Conservation (phyloP, 352 stramenopile species). For the Thraustochytrium sp. region DNA sequence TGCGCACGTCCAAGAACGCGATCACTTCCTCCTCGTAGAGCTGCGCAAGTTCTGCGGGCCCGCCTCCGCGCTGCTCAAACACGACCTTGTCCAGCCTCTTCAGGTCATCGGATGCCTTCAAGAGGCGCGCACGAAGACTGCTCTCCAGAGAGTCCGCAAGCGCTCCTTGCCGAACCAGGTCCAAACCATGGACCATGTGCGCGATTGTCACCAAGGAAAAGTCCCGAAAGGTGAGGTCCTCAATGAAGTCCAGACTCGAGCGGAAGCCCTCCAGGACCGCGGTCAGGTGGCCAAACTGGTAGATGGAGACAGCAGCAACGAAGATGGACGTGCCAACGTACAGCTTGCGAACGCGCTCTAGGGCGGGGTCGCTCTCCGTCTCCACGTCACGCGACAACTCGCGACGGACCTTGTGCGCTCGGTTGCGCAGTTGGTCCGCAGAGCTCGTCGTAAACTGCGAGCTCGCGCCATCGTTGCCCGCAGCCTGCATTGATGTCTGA, state of each 20-base stretch:
- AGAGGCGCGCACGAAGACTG: neutral
- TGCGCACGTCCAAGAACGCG: neutral
- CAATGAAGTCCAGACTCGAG: neutral
- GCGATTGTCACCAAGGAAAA: neutral
- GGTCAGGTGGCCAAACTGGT: neutral
- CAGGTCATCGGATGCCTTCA: neutral
- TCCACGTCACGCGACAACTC: neutral
- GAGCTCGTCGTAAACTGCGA: neutral
- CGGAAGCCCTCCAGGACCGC: neutral
- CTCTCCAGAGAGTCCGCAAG: neutral
- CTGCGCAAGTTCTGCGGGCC: neutral
- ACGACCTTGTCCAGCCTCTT: neutral
- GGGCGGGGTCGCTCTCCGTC: neutral
- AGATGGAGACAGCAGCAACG: neutral
- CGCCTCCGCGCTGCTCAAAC: neutral
- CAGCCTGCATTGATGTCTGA: neutral
- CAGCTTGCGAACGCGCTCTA: neutral
- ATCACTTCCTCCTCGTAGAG: conserved; percentile 6
- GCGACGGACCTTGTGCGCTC: neutral
- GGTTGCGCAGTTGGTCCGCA: neutral
- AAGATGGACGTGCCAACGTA: neutral
- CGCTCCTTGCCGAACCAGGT: neutral
- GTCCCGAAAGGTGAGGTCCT: neutral
- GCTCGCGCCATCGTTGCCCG: neutral
- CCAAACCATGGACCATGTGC: neutral